phyloP scores from a whole-genome alignment of 2,329 filamentous ascomycete species.

The Talaromyces islandicus region DNA sequence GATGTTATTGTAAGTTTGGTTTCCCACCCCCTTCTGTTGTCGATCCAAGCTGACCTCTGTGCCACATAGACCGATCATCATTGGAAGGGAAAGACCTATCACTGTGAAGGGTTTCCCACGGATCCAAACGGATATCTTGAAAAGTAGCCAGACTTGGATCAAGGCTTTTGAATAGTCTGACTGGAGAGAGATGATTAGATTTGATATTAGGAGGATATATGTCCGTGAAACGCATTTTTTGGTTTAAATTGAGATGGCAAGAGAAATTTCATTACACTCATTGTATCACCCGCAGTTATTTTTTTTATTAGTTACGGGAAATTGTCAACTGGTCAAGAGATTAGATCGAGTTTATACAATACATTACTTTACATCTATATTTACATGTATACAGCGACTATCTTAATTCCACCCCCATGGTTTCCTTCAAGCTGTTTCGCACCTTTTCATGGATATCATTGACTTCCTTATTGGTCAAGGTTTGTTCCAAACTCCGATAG shows the following conservation, averaged over 20 bases:
- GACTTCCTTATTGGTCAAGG: constrained; percentile 75
- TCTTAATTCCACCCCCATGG: constrained; percentile 73
- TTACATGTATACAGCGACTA: constrained; percentile 26
- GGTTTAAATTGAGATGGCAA: not conserved
- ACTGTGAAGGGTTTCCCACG: no score
- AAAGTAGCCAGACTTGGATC: no score
- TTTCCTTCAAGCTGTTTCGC: constrained; percentile 56
- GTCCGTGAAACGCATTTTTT: not conserved
- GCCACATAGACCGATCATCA: no score
- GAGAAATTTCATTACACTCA: not conserved
- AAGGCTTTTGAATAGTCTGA: no score
- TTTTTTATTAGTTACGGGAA: not conserved
- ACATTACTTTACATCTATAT: not conserved
- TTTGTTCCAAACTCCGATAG: constrained; percentile 87
- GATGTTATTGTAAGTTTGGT: no score
- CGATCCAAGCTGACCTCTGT: no score
- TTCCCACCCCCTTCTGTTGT: no score
- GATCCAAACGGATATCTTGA: no score
- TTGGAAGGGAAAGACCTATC: no score
- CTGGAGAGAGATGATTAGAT: no score
- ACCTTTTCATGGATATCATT: constrained; percentile 71
- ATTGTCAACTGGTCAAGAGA: not conserved
- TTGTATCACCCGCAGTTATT: not conserved
- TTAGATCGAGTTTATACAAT: not conserved
- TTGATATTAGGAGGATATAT: not conserved